These are phyloP conservation scores for Fraxinus cuspidata DNA, from an alignment of 257 asterid species.

Conservation along the genomic window DNA sequence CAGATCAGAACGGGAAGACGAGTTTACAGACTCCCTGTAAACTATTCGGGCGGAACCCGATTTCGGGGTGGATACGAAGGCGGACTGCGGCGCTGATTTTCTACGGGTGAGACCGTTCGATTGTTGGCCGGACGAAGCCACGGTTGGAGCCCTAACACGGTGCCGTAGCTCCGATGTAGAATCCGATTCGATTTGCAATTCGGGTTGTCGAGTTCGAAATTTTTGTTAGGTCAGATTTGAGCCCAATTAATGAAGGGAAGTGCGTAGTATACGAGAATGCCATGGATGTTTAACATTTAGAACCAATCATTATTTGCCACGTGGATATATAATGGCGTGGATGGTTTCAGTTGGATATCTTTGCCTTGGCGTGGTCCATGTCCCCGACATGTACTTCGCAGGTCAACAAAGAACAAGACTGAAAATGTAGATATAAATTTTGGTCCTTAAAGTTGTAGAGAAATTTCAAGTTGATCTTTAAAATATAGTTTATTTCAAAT, in stretches of 20 bases:
- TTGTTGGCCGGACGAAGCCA: constrained; percentile 78
- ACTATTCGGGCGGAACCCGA: constrained; percentile 55
- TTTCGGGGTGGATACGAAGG: constrained; percentile 30
- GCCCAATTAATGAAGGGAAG: too few relatives aligned
- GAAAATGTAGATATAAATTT: too few relatives aligned
- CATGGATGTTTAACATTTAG: constrained; percentile 23
- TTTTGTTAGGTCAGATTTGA: neutral
- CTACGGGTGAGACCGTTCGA: constrained; percentile 63
- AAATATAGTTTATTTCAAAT: too few relatives aligned
- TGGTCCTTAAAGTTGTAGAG: too few relatives aligned
- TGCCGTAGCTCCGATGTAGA: constrained; percentile 64
- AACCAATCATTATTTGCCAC: constrained; percentile 44
- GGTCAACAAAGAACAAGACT: too few relatives aligned
- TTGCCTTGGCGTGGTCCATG: neutral
- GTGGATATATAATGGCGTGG: constrained; percentile 42
- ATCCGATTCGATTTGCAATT: constrained; percentile 30
- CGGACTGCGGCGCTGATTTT: constrained; percentile 56
- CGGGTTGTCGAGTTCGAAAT: constrained; percentile 4
- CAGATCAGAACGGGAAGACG: constrained; percentile 49
- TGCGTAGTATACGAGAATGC: constrained; percentile 6
- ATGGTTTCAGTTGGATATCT: constrained; percentile 21
- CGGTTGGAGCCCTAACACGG: constrained; percentile 47
- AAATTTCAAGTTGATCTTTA: too few relatives aligned
- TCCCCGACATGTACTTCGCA: too few relatives aligned
- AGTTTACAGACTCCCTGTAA: constrained; percentile 42